These are phyloP conservation scores for Nephelium lappaceum DNA, from an alignment of 345 rosid species.

Conservation along the genomic window DNA sequence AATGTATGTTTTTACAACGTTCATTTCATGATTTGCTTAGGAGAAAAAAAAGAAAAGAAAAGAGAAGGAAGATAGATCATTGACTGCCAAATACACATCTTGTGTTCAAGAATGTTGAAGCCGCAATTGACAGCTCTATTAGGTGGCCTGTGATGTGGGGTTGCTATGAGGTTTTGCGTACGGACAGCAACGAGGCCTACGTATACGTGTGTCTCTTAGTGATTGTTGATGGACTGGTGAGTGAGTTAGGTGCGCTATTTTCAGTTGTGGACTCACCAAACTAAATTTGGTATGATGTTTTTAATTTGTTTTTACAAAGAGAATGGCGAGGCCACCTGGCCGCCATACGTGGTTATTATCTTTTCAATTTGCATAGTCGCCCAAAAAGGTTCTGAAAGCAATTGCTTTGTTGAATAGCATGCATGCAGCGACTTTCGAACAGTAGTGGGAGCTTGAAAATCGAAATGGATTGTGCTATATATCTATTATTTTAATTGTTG, in stretches of 20 bases:
- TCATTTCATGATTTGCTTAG: too few species aligned
- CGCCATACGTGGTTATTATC: not conserved
- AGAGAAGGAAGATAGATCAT: too few species aligned
- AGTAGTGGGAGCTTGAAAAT: too few species aligned
- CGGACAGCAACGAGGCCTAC: not conserved
- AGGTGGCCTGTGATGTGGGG: not conserved
- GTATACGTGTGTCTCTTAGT: not conserved
- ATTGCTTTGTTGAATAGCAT: too few species aligned
- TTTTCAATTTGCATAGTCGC: not conserved
- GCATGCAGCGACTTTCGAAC: too few species aligned
- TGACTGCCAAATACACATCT: not conserved
- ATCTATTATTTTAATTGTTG: too few species aligned
- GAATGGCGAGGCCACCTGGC: not conserved
- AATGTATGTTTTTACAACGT: too few species aligned
- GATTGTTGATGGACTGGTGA: not conserved
- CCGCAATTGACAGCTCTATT: not conserved
- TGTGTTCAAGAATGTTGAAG: not conserved
- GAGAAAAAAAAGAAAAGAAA: too few species aligned
- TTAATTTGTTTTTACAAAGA: not conserved
- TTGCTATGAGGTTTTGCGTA: not conserved
- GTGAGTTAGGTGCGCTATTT: not conserved
- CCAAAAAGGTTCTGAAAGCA: too few species aligned
- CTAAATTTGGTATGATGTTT: not conserved
- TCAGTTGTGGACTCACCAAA: not conserved
- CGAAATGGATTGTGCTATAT: too few species aligned